Conservation (phyloP, 2,329 filamentous ascomycete species). For the Cryphonectria radicalis region DNA sequence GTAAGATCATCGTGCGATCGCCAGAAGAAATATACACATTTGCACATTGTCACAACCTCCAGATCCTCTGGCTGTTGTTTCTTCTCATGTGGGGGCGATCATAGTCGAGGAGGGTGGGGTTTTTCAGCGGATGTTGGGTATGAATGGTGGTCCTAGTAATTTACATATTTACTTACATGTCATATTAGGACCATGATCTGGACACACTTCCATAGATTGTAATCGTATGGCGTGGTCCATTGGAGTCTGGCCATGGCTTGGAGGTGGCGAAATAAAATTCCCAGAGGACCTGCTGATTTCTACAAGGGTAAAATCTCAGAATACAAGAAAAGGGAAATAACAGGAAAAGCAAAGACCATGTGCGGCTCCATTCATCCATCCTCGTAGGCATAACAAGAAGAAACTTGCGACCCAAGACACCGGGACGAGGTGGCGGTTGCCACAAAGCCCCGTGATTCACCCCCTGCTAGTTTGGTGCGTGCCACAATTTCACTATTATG, state of each 20-base stretch:
- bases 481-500: neutral
- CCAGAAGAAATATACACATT: neutral
- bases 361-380: neutral
- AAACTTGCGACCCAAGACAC: constrained; percentile 13
- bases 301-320: too few species aligned
- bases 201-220: neutral
- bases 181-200: neutral
- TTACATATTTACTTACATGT: neutral
- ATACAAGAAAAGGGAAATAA: neutral
- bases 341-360: neutral
- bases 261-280: too few species aligned
- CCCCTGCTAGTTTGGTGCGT: constrained; percentile 4
- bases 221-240: neutral
- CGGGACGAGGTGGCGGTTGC: constrained; percentile 10
- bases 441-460: constrained; percentile 15
- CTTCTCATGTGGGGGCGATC: neutral
- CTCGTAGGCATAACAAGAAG: neutral
- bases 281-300: too few species aligned
- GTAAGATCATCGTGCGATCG: constrained; percentile 5
- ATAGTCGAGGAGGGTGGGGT: neutral
- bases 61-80: constrained; percentile 9
- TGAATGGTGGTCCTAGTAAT: neutral
- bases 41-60: neutral
- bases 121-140: neutral
- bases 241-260: neutral